These are phyloP conservation scores for Tolypocladium tundrense DNA, from an alignment of 2,329 filamentous ascomycete species.

Conservation along the genomic window DNA sequence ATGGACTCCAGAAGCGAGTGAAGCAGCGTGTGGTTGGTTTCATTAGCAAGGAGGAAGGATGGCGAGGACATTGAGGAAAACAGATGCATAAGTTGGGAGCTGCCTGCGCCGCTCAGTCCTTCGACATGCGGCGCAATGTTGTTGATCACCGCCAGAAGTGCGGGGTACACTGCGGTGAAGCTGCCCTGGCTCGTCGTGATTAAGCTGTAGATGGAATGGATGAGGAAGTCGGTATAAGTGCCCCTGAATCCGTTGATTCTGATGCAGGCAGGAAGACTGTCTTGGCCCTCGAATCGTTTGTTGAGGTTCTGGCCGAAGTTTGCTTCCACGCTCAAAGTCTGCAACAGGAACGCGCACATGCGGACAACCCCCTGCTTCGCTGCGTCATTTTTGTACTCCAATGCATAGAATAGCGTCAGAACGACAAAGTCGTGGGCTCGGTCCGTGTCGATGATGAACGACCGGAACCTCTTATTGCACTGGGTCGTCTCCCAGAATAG, in stretches of 20 bases:
- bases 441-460: constrained; percentile 94
- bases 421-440: constrained; percentile 88
- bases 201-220: constrained; percentile 88
- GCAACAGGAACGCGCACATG: constrained; percentile 95
- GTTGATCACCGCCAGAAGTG: constrained; percentile 82
- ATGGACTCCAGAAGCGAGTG: constrained; percentile 78
- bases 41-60: constrained; percentile 83
- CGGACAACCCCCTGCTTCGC: constrained; percentile 86
- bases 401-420: constrained; percentile 81
- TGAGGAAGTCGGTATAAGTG: constrained; percentile 85
- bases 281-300: constrained; percentile 78
- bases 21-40: constrained; percentile 76
- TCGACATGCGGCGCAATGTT: constrained; percentile 83
- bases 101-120: constrained; percentile 62
- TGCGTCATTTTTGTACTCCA: constrained; percentile 77
- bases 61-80: constrained; percentile 90
- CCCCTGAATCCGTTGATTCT: constrained; percentile 77
- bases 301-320: constrained; percentile 88
- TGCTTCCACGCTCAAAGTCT: constrained; percentile 87
- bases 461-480: constrained; percentile 93
- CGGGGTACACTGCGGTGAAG: constrained; percentile 83
- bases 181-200: constrained; percentile 88
- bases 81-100: constrained; percentile 75
- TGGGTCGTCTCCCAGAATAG: constrained; percentile 96
- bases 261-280: constrained; percentile 73